Conservation (phyloP, 1,284 basidiomycete species). For the Cryptococcus deneoformans region DNA sequence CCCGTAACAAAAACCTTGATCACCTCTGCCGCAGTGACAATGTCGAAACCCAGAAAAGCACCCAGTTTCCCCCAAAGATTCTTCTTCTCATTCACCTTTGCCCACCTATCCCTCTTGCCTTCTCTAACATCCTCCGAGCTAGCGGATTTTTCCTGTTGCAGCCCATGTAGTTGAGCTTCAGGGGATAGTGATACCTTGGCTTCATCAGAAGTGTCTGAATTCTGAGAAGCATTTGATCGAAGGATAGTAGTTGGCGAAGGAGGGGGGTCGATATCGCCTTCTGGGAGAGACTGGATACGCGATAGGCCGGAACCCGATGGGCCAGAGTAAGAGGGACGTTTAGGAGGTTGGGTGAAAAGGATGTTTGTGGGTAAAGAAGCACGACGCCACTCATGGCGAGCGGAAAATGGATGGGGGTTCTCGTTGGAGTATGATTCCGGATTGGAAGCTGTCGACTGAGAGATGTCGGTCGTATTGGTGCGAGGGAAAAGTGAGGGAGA, state of each 20-base stretch:
- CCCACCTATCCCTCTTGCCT: too few relatives aligned
- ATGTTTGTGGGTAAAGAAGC: slow-evolving; percentile 27
- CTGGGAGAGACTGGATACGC: slow-evolving; percentile 44
- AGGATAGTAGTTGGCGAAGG: neutral
- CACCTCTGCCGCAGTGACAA: slow-evolving; percentile 46
- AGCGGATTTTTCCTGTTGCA: neutral
- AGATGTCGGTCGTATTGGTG: slow-evolving; percentile 6
- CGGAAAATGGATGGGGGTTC: slow-evolving; percentile 3
- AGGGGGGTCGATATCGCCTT: slow-evolving; percentile 27
- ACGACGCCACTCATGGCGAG: slow-evolving; percentile 16
- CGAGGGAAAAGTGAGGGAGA: neutral
- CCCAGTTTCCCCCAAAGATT: slow-evolving; percentile 13
- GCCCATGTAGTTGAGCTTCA: neutral
- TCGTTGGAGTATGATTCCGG: neutral
- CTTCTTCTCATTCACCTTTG: neutral
- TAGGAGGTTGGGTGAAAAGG: slow-evolving; percentile 3
- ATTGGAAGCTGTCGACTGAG: neutral
- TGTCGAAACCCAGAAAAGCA: slow-evolving; percentile 43
- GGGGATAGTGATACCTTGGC: neutral
- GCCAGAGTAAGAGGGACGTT: slow-evolving; percentile 9
- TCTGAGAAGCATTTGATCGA: neutral
- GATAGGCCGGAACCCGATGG: slow-evolving; percentile 20
- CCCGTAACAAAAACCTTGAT: slow-evolving; percentile 50
- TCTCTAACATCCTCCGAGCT: neutral
- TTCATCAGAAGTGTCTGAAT: neutral